phyloP scores from a whole-genome alignment of 805 yeast species.

The Hermanozyma aechmeae region DNA sequence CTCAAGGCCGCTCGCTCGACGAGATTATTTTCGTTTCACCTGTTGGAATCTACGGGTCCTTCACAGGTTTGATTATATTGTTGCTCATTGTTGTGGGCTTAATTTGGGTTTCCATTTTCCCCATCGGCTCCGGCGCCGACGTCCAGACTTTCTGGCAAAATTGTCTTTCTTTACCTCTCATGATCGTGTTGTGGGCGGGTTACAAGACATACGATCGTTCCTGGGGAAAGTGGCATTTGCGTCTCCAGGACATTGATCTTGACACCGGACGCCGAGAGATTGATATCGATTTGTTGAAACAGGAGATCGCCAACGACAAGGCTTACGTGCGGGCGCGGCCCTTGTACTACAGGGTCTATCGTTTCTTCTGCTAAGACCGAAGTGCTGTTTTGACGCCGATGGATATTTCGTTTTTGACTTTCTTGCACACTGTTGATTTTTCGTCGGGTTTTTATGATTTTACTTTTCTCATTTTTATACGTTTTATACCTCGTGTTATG shows the following conservation, averaged over 20 bases:
- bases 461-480: not conserved
- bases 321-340: conserved; percentile 17
- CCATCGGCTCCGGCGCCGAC: conserved; percentile 37
- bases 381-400: not conserved
- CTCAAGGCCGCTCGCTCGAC: conserved; percentile 13
- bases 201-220: conserved; percentile 26
- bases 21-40: conserved; percentile 48
- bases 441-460: not conserved
- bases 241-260: not conserved
- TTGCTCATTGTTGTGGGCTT: conserved; percentile 45
- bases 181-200: conserved; percentile 33
- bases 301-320: conserved; percentile 26
- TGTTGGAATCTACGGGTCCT: conserved; percentile 46
- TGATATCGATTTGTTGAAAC: conserved; percentile 28
- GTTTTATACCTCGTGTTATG: not conserved
- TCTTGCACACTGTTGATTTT: not conserved
- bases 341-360: conserved; percentile 16
- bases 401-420: not conserved
- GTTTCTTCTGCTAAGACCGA: conserved; percentile 17
- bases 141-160: conserved; percentile 39
- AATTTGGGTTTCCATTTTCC: conserved; percentile 59
- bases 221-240: not conserved
- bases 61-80: conserved; percentile 40
- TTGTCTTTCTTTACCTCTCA: conserved; percentile 33
- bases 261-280: not conserved